These are phyloP conservation scores for Phycomyces blakesleeanus DNA, from an alignment of 192 early-diverging fungal species.

Conservation along the genomic window DNA sequence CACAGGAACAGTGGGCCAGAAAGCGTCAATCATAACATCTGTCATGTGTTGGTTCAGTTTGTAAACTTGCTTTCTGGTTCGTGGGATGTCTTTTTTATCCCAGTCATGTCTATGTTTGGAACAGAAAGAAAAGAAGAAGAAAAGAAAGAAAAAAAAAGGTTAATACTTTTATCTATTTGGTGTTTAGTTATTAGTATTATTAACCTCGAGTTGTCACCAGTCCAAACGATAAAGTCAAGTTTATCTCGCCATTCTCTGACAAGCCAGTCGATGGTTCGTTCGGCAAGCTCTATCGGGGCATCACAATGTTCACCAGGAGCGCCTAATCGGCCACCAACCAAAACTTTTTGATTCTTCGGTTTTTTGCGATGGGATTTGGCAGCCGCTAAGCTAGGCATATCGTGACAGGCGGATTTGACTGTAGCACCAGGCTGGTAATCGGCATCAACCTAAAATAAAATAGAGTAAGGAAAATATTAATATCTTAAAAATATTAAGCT, in stretches of 20 bases:
- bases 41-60: slow-evolving; percentile 1
- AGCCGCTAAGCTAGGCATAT: background rate
- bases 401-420: slow-evolving; percentile 58
- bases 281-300: slow-evolving; percentile 51
- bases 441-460: slow-evolving; percentile 41
- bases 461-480: too few relatives aligned
- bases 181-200: too few relatives aligned
- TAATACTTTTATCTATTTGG: too few relatives aligned
- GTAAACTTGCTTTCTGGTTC: slow-evolving; percentile 11
- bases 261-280: slow-evolving; percentile 61
- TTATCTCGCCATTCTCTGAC: slow-evolving; percentile 38
- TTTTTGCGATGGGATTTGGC: slow-evolving; percentile 3
- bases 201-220: slow-evolving; percentile 71
- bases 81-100: slow-evolving; percentile 4
- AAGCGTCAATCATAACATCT: slow-evolving; percentile 11
- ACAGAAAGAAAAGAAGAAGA: too few relatives aligned
- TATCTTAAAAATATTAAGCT: too few relatives aligned
- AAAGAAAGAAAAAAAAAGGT: too few relatives aligned
- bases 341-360: slow-evolving; percentile 16
- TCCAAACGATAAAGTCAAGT: slow-evolving; percentile 72
- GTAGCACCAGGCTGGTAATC: slow-evolving; percentile 51
- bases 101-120: slow-evolving; percentile 13
- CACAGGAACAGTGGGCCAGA: slow-evolving; percentile 28
- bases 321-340: slow-evolving; percentile 47
- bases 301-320: slow-evolving; percentile 56